phyloP scores from a whole-genome alignment of 2,329 filamentous ascomycete species.

The Mycosphaerella sp. region DNA sequence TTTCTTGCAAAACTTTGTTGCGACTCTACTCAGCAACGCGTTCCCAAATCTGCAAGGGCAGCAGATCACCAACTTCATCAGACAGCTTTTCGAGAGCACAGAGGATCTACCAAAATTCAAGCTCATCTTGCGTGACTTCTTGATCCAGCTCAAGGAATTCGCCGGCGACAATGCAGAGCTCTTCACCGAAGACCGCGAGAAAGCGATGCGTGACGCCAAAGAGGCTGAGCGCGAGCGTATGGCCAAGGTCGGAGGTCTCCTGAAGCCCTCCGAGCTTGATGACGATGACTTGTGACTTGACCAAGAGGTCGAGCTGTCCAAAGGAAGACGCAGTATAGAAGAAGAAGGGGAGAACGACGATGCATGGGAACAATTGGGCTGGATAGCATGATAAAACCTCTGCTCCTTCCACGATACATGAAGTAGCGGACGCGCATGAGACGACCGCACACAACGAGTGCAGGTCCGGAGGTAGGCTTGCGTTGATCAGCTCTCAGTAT shows the following conservation, averaged over 20 bases:
- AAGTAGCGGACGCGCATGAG: conserved; percentile 6
- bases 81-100: conserved; percentile 81
- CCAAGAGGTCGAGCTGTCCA: conserved; percentile 34
- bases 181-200: conserved; percentile 89
- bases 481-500: not conserved
- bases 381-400: conserved; percentile 1
- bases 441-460: conserved; percentile 7
- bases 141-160: conserved; percentile 96
- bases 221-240: conserved; percentile 84
- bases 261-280: conserved; percentile 96
- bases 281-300: conserved; percentile 77
- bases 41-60: conserved; percentile 79
- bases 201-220: conserved; percentile 78
- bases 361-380: conserved; percentile 11
- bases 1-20: conserved; percentile 83
- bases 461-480: conserved; percentile 9
- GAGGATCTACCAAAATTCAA: conserved; percentile 92
- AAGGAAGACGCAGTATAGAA: conserved; percentile 6
- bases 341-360: not conserved
- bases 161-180: conserved; percentile 91
- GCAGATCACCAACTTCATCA: conserved; percentile 86
- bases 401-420: not conserved
- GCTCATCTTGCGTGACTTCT: conserved; percentile 88
- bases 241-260: conserved; percentile 88
- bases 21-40: conserved; percentile 74